Conservation (phyloP, 2,329 filamentous ascomycete species). For the Trichoderma aggressivum region DNA sequence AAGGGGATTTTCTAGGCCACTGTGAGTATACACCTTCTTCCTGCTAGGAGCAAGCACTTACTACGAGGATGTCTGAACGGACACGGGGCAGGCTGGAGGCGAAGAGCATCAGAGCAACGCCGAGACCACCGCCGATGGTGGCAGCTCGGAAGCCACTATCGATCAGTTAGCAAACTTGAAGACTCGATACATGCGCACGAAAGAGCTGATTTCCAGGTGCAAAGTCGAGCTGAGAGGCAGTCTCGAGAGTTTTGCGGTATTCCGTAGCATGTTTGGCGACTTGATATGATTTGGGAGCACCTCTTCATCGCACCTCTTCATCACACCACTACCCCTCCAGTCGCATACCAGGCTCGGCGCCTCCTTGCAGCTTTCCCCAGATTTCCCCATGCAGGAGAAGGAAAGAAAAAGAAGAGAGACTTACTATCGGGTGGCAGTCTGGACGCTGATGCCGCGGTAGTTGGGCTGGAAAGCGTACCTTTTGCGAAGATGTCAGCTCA, state of each 20-base stretch:
- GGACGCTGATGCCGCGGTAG: constrained; percentile 43
- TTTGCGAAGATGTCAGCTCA: constrained; percentile 1
- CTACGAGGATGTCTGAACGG: constrained; percentile 56
- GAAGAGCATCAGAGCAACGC: constrained; percentile 57
- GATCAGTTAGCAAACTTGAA: background rate
- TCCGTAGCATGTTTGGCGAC: background rate
- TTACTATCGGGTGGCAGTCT: constrained; percentile 52
- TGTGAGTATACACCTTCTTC: background rate
- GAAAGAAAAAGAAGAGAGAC: constrained; percentile 26
- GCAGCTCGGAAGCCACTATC: constrained; percentile 50
- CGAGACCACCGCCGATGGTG: constrained; percentile 56
- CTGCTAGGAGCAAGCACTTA: constrained; percentile 30
- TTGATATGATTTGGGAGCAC: background rate
- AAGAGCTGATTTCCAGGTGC: background rate
- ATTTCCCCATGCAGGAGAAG: background rate
- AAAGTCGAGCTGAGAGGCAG: background rate
- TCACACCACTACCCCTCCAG: background rate
- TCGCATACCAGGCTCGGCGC: background rate
- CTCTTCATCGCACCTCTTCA: background rate
- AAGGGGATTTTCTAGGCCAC: constrained; percentile 51
- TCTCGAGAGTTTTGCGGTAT: background rate
- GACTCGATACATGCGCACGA: constrained; percentile 19
- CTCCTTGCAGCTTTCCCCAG: background rate
- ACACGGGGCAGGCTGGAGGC: constrained; percentile 61
- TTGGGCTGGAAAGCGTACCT: constrained; percentile 61